Percentiles rank a stretch among this genome's conserved stretches.
These are phyloP conservation scores for Hordeum vulgare DNA, from an alignment of 176 grass and related monocot genomes.

Conservation along the genomic window MorexV3_pseudomolecules_assembly NC_058523.1:538615291-538615790, in stretches of 20 bases:
- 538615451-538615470: slow-evolving; percentile 37
- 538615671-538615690: background rate
- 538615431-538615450: slow-evolving; percentile 72
- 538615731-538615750: background rate
- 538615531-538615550: background rate
- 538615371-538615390: slow-evolving; percentile 84
- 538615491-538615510: background rate
- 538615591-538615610: slow-evolving; percentile 25
- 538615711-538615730: background rate
- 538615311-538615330: slow-evolving; percentile 66
- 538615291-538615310: slow-evolving; percentile 58
- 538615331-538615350: slow-evolving; percentile 66
- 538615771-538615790: background rate
- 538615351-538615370: slow-evolving; percentile 70
- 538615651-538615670: background rate
- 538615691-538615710: background rate
- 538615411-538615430: slow-evolving; percentile 82
- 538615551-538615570: background rate
- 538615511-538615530: background rate
- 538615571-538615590: background rate
- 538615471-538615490: background rate
- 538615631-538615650: background rate
- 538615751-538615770: slow-evolving; percentile 19
- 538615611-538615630: background rate
- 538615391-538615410: slow-evolving; percentile 74